These are phyloP conservation scores for Quercus lobata DNA, from an alignment of 331 rosid genomes.

Conservation along the genomic window DNA sequence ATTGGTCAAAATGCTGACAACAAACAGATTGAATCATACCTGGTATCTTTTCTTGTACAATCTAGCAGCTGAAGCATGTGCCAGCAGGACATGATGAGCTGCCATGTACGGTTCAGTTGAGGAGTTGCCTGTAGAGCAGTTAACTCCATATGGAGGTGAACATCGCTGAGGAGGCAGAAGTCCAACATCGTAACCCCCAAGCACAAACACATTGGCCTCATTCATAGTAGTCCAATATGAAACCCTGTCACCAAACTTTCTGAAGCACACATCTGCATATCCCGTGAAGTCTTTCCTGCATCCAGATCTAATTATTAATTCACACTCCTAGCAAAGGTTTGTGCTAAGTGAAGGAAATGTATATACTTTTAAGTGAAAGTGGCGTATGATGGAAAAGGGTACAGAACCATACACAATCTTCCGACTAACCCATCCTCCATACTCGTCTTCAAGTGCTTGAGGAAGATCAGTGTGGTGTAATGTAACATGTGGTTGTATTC, in stretches of 20 bases:
- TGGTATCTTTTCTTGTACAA: conserved; percentile 39
- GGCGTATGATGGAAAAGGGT: not conserved
- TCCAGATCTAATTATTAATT: not conserved
- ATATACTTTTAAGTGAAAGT: not conserved
- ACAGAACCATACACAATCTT: conserved; percentile 37
- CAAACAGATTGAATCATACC: conserved; percentile 22
- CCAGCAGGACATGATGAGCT: conserved; percentile 49
- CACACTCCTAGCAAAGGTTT: not conserved
- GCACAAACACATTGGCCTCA: conserved; percentile 32
- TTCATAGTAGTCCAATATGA: conserved; percentile 53
- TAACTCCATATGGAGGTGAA: conserved; percentile 24
- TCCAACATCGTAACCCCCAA: conserved; percentile 40
- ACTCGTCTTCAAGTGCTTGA: conserved; percentile 57
- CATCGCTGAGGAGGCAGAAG: conserved; percentile 33
- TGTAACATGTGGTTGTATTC: conserved; percentile 62
- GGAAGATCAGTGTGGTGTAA: conserved; percentile 46
- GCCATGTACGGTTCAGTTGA: conserved; percentile 60
- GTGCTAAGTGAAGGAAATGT: not conserved
- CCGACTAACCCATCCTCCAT: conserved; percentile 58
- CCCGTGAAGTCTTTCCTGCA: conserved; percentile 53
- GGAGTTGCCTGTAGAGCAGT: conserved; percentile 54
- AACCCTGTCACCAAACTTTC: conserved; percentile 50
- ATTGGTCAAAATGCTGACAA: not conserved
- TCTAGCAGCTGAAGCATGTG: conserved; percentile 52
- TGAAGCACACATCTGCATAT: conserved; percentile 55